Conservation (phyloP, 306 rosid genomes). For the Dalbergia cultrata region DNA sequence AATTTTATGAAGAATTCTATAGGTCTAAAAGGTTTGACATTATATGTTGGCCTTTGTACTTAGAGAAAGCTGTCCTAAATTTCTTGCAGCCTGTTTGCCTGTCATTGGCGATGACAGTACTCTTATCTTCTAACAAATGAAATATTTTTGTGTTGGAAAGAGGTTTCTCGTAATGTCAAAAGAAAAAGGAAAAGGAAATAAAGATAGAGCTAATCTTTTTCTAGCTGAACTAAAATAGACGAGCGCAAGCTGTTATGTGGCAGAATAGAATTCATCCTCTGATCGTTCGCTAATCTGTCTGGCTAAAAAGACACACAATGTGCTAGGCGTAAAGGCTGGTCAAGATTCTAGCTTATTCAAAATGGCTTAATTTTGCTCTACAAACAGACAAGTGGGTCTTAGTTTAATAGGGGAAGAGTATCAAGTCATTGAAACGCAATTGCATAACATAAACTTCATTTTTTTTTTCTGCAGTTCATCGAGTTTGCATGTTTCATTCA, state of each 20-base stretch:
- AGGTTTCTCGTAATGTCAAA: slow-evolving; percentile 5
- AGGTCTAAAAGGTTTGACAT: neutral
- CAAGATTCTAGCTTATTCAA: slow-evolving; percentile 26
- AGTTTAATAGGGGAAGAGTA: neutral
- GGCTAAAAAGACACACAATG: slow-evolving; percentile 8
- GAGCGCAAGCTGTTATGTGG: neutral
- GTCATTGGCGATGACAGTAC: neutral
- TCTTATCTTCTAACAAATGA: neutral
- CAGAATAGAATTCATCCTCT: neutral
- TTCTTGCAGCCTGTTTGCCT: slow-evolving; percentile 28
- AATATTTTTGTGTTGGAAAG: neutral
- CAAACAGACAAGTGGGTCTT: slow-evolving; percentile 34
- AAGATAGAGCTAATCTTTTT: neutral
- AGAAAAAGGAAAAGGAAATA: neutral
- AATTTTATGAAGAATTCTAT: neutral
- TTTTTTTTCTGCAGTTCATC: slow-evolving; percentile 10
- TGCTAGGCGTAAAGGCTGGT: slow-evolving; percentile 40
- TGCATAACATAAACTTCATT: slow-evolving; percentile 17
- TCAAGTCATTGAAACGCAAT: slow-evolving; percentile 1
- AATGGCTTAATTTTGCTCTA: slow-evolving; percentile 28
- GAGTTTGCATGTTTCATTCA: slow-evolving; percentile 10
- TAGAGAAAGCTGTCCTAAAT: slow-evolving; percentile 21
- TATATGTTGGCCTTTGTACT: neutral
- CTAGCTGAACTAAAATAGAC: neutral
- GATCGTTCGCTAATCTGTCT: neutral